Evolutionary conservation across 768 basidiomycete species (phyloP), one percentile per base, ranked within the genome.

Genomic region (Mycena epipterygia): DNA sequence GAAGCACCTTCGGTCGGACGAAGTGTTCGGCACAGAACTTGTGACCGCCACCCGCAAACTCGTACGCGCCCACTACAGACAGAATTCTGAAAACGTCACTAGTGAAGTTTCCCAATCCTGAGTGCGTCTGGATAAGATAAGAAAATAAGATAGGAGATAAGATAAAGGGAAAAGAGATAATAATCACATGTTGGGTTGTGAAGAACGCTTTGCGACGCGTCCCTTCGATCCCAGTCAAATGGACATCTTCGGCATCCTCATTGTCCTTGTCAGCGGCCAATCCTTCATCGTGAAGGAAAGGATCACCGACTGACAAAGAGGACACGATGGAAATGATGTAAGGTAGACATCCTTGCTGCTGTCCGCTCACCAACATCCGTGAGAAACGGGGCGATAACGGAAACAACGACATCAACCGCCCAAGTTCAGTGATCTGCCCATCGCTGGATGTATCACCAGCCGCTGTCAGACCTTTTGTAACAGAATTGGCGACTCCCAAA

Each of bases 51-150:
- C 94, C 93, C 25, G 93, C 93, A 79, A 93, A 97, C 78, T 98
- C 97, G 79, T 96, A 99, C 4, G 97, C 98, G 0, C 98, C 98
- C 21, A 98, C 91, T n/a, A 97, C 95, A 17, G 97, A 96, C 12
- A 99, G 85, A 37, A 93, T 81, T 74, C 93, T 92, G 82, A 98
- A 94, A 33, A 95, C 80, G 76, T 99, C 98, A 78, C 96, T 98
- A 8, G 86, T 86, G 25, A 86, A 90, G 60, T 88, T 88, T 14
- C 98, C 98, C 35, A 99, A 85, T 2, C 91, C 89, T 5, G 91
- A 85, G 80, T 98, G 96, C 27, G 84, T 82, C 95, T 97, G 73
- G 23, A 35, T 73, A 5, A 72, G 70, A 30, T 60, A 41, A 64
- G 41, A 5, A 72, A 69, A 30, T 60, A 41, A 64, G 41, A 56